Percentiles rank a stretch among this genome's conserved stretches.
These are phyloP conservation scores for Fusarium musae DNA, from an alignment of 2,329 filamentous ascomycete species.

Conservation along the genomic window DNA sequence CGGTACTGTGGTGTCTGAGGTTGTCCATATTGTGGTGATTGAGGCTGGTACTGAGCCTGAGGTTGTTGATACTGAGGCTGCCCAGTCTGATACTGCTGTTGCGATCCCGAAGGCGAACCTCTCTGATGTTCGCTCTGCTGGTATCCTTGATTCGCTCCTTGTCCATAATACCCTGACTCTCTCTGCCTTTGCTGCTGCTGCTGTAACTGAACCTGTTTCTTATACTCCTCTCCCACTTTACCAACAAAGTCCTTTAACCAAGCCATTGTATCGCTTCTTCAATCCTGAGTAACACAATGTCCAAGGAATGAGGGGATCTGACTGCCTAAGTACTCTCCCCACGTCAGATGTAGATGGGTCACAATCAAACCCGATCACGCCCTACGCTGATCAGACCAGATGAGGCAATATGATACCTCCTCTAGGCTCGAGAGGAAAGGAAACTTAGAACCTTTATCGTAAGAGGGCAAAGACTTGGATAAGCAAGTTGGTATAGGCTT, in stretches of 20 bases:
- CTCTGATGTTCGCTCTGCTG: slow-evolving; percentile 1
- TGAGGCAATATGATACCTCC: background rate
- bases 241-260: slow-evolving; percentile 37
- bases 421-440: background rate
- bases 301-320: background rate
- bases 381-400: background rate
- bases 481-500: too few relatives aligned
- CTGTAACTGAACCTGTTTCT: slow-evolving; percentile 24
- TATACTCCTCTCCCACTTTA: slow-evolving; percentile 41
- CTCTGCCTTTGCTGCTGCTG: slow-evolving; percentile 14
- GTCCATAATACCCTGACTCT: background rate
- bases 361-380: background rate
- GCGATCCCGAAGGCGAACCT: background rate
- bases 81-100: slow-evolving; percentile 6
- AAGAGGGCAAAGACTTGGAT: too few relatives aligned
- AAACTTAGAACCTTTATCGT: background rate
- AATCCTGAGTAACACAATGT: background rate
- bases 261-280: slow-evolving; percentile 24
- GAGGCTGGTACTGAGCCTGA: slow-evolving; percentile 13
- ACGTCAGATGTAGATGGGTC: background rate
- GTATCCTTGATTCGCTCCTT: background rate
- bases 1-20: slow-evolving; percentile 10
- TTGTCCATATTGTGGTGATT: background rate
- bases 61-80: slow-evolving; percentile 9
- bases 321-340: slow-evolving; percentile 16